Evolutionary conservation across 805 yeast genomes (phyloP).

Genomic region (Candida pseudofarinosa): DNA sequence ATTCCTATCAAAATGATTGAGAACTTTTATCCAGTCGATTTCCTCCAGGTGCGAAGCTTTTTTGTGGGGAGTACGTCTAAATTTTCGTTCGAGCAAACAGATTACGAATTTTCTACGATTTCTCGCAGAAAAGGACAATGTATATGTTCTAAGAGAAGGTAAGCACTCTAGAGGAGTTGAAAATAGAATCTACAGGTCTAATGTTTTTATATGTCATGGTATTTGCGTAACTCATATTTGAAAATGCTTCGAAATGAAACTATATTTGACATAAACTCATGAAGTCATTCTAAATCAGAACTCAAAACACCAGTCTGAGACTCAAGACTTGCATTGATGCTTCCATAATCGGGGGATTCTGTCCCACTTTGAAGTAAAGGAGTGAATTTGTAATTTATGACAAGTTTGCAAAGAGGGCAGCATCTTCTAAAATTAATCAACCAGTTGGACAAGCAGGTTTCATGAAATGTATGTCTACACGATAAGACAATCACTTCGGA

Average conservation of each 20-base stretch:
- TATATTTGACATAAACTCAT: no score
- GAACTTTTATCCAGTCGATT: not conserved
- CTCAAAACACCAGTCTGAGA: conserved; percentile 3
- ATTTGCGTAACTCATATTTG: no score
- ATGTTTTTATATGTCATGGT: no score
- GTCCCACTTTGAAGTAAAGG: conserved; percentile 16
- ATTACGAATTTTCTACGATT: no score
- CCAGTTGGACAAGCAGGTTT: conserved; percentile 58
- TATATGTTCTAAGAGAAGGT: no score
- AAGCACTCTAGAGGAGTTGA: no score
- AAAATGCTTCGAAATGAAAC: no score
- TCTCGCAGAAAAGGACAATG: no score
- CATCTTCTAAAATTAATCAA: conserved; percentile 47
- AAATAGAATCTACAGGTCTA: no score
- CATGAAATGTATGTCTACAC: conserved; percentile 61
- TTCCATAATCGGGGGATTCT: conserved; percentile 18
- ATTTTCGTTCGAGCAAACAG: no score
- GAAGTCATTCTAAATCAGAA: not conserved
- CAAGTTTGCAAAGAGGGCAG: conserved; percentile 56
- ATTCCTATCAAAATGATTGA: not conserved
- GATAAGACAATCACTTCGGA: conserved; percentile 50
- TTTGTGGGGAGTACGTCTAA: not conserved
- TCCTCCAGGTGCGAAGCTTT: not conserved
- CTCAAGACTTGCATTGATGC: conserved; percentile 15
- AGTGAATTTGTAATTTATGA: conserved; percentile 10